Conservation (phyloP, 1,284 basidiomycete genomes). For the Ganoderma leucocontextum region DNA sequence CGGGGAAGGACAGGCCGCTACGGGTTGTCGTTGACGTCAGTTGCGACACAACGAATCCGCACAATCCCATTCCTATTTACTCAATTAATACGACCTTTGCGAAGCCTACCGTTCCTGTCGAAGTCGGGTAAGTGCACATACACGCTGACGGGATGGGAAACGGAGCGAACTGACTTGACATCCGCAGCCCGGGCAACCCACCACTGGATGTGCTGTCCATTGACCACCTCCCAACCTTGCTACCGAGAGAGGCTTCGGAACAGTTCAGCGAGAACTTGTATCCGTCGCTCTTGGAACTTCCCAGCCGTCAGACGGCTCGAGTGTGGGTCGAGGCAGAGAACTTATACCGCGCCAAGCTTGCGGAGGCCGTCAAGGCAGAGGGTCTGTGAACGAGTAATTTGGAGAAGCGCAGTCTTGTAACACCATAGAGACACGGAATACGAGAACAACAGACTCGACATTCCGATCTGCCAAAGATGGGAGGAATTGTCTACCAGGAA, state of each 20-base stretch:
- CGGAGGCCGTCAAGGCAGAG: constrained; percentile 61
- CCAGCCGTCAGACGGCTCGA: constrained; percentile 68
- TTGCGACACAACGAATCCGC: constrained; percentile 99
- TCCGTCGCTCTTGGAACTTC: constrained; percentile 86
- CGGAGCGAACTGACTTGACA: constrained; percentile 17
- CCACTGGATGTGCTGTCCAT: constrained; percentile 92
- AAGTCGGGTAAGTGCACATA: constrained; percentile 67
- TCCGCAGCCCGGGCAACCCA: constrained; percentile 62
- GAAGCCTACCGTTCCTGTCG: constrained; percentile 91
- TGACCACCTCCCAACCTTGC: constrained; percentile 95
- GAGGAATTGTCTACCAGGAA: constrained; percentile 3
- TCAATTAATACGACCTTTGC: constrained; percentile 95
- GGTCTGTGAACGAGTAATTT: constrained; percentile 30
- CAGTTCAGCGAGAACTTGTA: constrained; percentile 94
- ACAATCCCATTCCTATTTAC: constrained; percentile 98
- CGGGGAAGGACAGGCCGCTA: constrained; percentile 77
- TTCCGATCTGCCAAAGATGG: constrained; percentile 4
- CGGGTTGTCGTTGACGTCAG: constrained; percentile 96
- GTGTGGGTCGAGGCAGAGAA: constrained; percentile 94
- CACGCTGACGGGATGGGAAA: constrained; percentile 1
- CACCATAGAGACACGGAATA: constrained; percentile 10
- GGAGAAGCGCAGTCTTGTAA: constrained; percentile 10
- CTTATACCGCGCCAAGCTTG: constrained; percentile 84
- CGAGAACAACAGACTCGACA: neutral
- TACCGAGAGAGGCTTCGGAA: constrained; percentile 96